These are phyloP conservation scores for Calonectria crousiana DNA, from an alignment of 2,329 filamentous ascomycete species.

Conservation along the genomic window DNA sequence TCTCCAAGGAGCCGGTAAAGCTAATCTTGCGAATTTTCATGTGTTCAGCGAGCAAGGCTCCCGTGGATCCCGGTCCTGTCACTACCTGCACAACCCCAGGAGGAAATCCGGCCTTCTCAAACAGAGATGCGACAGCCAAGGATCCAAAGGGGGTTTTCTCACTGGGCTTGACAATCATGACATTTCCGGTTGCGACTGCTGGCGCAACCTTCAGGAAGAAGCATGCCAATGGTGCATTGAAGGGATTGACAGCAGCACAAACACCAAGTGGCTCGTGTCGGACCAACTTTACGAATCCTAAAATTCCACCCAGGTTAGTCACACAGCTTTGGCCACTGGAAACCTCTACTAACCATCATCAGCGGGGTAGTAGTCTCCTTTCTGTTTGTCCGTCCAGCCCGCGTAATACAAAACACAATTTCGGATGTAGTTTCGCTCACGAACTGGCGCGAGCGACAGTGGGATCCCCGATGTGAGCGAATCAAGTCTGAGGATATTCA, in stretches of 20 bases:
- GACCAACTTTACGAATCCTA: constrained; percentile 27
- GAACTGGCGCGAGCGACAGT: constrained; percentile 24
- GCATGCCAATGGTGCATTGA: constrained; percentile 28
- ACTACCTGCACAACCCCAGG: constrained; percentile 64
- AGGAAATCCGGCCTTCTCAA: constrained; percentile 66
- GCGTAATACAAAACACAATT: constrained; percentile 30
- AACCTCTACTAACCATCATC: constrained; percentile 24
- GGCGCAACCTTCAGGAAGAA: constrained; percentile 51
- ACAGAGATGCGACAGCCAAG: constrained; percentile 54
- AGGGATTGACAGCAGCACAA: constrained; percentile 28
- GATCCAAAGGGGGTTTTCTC: constrained; percentile 62
- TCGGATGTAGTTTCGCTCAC: constrained; percentile 28
- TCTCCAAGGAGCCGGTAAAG: constrained; percentile 71
- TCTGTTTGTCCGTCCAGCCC: constrained; percentile 31
- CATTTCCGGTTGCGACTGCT: constrained; percentile 66
- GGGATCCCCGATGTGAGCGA: constrained; percentile 28
- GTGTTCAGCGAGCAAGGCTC: constrained; percentile 67
- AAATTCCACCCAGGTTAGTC: not conserved
- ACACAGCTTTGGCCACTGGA: not conserved
- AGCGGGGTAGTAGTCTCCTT: constrained; percentile 26
- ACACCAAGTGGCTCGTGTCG: constrained; percentile 28
- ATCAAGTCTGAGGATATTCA: constrained; percentile 18
- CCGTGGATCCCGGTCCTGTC: constrained; percentile 67
- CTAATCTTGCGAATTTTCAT: constrained; percentile 69
- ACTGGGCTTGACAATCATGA: constrained; percentile 66